phyloP scores from a whole-genome alignment of 2,329 filamentous ascomycete species.

The Arthrobotrys pseudoclavata region DNA sequence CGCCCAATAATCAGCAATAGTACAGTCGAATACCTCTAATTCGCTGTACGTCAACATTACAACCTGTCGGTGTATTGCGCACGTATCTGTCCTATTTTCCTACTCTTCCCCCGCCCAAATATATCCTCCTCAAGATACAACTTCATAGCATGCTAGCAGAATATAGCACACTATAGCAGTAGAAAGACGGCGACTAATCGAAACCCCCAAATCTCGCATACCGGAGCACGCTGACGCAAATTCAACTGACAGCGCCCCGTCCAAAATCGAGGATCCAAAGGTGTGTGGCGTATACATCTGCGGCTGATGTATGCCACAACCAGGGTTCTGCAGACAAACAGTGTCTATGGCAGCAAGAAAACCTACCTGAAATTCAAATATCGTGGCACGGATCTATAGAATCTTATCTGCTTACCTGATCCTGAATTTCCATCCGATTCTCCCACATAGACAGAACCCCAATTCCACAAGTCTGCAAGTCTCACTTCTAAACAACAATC shows the following conservation, averaged over 20 bases:
- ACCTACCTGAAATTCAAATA: too few relatives aligned
- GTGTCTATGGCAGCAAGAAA: too few relatives aligned
- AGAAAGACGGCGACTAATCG: background rate
- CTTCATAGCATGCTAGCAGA: background rate
- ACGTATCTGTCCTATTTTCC: background rate
- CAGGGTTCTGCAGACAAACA: background rate
- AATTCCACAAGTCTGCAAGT: conserved; percentile 2
- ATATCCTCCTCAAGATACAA: background rate
- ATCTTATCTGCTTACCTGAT: background rate
- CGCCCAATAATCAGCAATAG: too few relatives aligned
- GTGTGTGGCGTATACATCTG: background rate
- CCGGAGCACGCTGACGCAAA: background rate
- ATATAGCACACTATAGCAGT: background rate
- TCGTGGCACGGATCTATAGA: background rate
- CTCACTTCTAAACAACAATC: background rate
- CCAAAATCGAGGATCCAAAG: background rate
- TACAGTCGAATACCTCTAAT: too few relatives aligned
- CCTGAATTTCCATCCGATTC: background rate
- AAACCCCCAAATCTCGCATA: background rate
- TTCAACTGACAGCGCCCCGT: background rate
- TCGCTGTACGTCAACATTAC: too few relatives aligned
- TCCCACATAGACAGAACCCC: background rate
- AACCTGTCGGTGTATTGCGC: too few relatives aligned
- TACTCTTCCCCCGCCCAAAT: background rate
- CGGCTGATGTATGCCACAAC: background rate